A percentile compares a stretch with the other conserved stretches of the same genome.
phyloP scores from a whole-genome alignment of 169 alveolate species.

The Cryptosporidium ryanae region DNA sequence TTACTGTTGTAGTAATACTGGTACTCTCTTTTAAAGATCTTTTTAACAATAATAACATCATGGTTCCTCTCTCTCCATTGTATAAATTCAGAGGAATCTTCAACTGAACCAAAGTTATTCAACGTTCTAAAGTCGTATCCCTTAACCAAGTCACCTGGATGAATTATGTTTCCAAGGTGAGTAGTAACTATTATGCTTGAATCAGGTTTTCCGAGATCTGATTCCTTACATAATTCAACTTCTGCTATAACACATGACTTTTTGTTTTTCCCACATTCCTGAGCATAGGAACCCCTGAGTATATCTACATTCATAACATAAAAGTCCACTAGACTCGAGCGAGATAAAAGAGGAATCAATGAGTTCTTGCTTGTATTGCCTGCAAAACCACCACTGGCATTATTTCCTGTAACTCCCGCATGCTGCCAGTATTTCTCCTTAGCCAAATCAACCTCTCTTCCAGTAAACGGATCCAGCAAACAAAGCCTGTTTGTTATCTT shows the following conservation, averaged over 20 bases:
- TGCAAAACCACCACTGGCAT: neutral
- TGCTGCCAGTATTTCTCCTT: constrained; percentile 87
- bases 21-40: constrained; percentile 73
- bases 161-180: constrained; percentile 87
- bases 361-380: constrained; percentile 45
- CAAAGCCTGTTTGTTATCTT: constrained; percentile 86
- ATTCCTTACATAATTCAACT: constrained; percentile 67
- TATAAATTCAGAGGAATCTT: constrained; percentile 38
- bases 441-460: constrained; percentile 85
- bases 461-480: constrained; percentile 87
- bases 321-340: constrained; percentile 62
- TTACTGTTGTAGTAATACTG: neutral
- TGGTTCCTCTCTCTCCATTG: constrained; percentile 77
- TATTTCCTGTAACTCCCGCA: constrained; percentile 44
- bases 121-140: constrained; percentile 88
- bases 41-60: constrained; percentile 85
- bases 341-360: constrained; percentile 12
- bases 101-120: constrained; percentile 70
- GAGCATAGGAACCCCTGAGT: neutral
- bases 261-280: neutral
- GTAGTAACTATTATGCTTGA: constrained; percentile 81
- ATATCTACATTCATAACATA: constrained; percentile 64
- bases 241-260: constrained; percentile 49
- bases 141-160: constrained; percentile 86
- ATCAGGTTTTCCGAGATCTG: constrained; percentile 76